Evolutionary conservation across 805 yeast genomes (phyloP).

Genomic region (Saccharomyces eubayanus): DNA sequence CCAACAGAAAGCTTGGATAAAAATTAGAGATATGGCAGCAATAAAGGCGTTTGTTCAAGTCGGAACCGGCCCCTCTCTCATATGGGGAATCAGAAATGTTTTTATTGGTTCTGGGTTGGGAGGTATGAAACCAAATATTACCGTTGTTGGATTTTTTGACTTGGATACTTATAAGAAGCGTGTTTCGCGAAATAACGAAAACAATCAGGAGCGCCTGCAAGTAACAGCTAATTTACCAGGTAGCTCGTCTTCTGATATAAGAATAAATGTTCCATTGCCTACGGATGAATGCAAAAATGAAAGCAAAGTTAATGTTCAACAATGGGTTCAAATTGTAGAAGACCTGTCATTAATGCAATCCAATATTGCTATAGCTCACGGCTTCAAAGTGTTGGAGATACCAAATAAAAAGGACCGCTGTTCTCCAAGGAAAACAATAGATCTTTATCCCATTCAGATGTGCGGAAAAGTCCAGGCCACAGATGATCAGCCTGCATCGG

Average conservation of each 20-base stretch:
- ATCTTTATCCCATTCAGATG: slow-evolving; percentile 95
- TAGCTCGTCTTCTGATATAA: neutral
- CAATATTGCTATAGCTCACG: slow-evolving; percentile 89
- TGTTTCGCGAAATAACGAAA: neutral
- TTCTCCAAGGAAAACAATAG: slow-evolving; percentile 51
- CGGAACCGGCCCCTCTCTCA: slow-evolving; percentile 74
- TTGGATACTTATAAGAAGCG: slow-evolving; percentile 30
- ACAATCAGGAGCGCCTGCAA: neutral
- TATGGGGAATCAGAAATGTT: slow-evolving; percentile 94
- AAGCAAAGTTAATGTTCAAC: slow-evolving; percentile 55
- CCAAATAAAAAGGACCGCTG: slow-evolving; percentile 39
- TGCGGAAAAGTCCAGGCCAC: slow-evolving; percentile 52
- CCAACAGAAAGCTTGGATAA: slow-evolving; percentile 76
- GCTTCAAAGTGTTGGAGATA: slow-evolving; percentile 59
- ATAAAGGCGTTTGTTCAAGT: slow-evolving; percentile 93
- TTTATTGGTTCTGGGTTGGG: slow-evolving; percentile 94
- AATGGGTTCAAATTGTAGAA: slow-evolving; percentile 90
- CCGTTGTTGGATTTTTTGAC: slow-evolving; percentile 85
- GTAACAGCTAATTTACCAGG: neutral
- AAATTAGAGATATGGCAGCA: slow-evolving; percentile 65
- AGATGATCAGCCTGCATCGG: slow-evolving; percentile 33
- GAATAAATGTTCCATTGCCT: slow-evolving; percentile 38
- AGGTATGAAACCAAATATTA: slow-evolving; percentile 94
- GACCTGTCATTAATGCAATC: slow-evolving; percentile 83
- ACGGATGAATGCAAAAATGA: slow-evolving; percentile 75